Conservation (phyloP, 1,139 yeast genomes). For the Yamadazyma pseudoaaseri region DNA sequence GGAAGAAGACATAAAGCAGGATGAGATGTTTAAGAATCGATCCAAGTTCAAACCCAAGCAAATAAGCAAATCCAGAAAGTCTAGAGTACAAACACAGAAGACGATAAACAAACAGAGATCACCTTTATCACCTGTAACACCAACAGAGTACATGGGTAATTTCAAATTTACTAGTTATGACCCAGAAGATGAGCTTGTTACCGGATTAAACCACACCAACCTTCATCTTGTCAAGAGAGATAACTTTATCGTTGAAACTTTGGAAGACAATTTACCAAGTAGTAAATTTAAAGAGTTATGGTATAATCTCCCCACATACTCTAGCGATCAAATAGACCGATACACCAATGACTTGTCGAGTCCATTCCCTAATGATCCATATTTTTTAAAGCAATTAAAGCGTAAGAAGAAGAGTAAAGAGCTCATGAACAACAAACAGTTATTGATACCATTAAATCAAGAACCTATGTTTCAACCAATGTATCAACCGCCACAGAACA, state of each 20-base stretch:
- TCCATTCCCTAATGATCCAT: slow-evolving; percentile 25
- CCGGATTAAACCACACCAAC: slow-evolving; percentile 13
- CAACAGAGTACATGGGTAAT: background rate
- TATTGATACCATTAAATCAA: no score
- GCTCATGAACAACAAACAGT: slow-evolving; percentile 1
- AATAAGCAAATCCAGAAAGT: no score
- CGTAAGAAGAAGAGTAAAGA: slow-evolving; percentile 11
- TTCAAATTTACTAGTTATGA: background rate
- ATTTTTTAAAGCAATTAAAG: slow-evolving; percentile 15
- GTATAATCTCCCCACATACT: slow-evolving; percentile 22
- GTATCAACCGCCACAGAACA: no score
- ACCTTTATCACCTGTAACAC: background rate
- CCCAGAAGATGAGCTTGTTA: slow-evolving; percentile 11
- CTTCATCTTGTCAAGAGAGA: slow-evolving; percentile 6
- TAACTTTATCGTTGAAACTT: slow-evolving; percentile 14
- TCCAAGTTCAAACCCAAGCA: background rate
- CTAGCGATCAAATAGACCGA: slow-evolving; percentile 23
- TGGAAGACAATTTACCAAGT: slow-evolving; percentile 5
- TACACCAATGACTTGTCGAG: slow-evolving; percentile 18
- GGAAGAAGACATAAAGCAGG: background rate
- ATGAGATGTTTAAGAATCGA: background rate
- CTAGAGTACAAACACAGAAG: no score
- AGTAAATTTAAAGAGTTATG: slow-evolving; percentile 16
- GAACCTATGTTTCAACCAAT: no score
- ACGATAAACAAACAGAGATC: background rate